Evolutionary conservation across 2,329 filamentous ascomycete species (phyloP).

Genomic region (Tolypocladium album): DNA sequence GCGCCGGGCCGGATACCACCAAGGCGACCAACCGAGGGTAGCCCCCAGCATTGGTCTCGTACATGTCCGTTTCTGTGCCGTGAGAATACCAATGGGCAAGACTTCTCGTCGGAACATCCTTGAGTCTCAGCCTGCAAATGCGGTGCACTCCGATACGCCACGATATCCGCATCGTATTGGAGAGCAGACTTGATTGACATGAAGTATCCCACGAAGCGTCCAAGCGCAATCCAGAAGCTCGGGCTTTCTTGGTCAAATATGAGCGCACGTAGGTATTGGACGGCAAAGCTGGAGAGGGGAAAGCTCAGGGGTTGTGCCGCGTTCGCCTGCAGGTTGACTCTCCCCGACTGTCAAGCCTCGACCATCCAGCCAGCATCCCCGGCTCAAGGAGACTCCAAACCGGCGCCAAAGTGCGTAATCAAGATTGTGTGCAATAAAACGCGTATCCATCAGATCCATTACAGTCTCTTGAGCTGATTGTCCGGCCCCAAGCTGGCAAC

Average conservation of each 20-base stretch:
- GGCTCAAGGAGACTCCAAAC: not conserved
- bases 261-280: not conserved
- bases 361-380: not conserved
- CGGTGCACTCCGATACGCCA: not conserved
- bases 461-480: not conserved
- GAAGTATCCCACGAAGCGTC: not conserved
- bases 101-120: not conserved
- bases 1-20: not conserved
- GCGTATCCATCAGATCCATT: not conserved
- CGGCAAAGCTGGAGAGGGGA: not conserved
- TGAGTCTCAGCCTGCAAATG: not conserved
- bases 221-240: not conserved
- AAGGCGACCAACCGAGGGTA: not conserved
- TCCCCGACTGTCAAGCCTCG: not conserved
- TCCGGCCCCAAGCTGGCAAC: not conserved
- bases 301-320: constrained; percentile 11
- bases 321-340: constrained; percentile 21
- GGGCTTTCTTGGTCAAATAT: not conserved
- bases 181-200: not conserved
- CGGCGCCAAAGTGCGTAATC: not conserved
- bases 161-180: not conserved
- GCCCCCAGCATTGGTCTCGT: not conserved
- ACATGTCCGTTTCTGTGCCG: not conserved
- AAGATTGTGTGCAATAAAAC: not conserved
- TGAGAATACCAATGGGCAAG: not conserved